Evolutionary conservation across 2,329 filamentous ascomycete genomes (phyloP), one percentile per base, ranked within the genome.

Genomic region (Neodidymelliopsis sp.): DNA sequence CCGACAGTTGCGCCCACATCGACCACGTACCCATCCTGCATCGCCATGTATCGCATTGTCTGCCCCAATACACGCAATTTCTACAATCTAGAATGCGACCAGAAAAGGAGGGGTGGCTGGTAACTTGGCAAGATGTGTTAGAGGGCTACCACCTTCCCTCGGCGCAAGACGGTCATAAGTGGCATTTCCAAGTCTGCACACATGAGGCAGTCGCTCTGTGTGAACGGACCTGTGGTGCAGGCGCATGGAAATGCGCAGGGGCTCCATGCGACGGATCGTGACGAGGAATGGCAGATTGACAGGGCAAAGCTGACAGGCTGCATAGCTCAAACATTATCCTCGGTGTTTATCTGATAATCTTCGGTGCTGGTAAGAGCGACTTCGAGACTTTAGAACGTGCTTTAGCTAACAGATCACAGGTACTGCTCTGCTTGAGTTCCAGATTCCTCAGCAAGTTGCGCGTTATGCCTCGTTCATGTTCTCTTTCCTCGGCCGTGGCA

Each of bases 391-490:
- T 3, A 18, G 20, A 16, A 16, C n/a, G 16, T 13, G 28, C 6
- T 18, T 19, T 2, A 31, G 30, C 29, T 53, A 55, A 70, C 41
- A 27, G n/a, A n/a, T 3, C 13, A 35, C 33, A 88, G 86, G 83
- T 60, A 87, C 90, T 58, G 88, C 81, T 30, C 64, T 77, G 23
- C 74, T 79, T 54, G 94, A 99, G 77, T 96, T 97, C 79, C 89
- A 96, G 76, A 93, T 97, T 64, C 93, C 94, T 39, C 90, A 92
- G 51, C 92, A 96, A 73, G 82, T 96, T 44, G 88, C 91, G 49
- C 88, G 91, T 77, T 96, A 97, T 79, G 93, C 91, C 44, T 96
- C 91, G 9, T 99, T 99, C 81, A 87, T 97, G 76, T 97, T 97
- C 81, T 96, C 90, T 49, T 97, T 99, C 82, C 78, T 97, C 63